Evolutionary conservation across 352 stramenopile species (phyloP).

Genomic region (Globisporangium recalcitrans): DNA sequence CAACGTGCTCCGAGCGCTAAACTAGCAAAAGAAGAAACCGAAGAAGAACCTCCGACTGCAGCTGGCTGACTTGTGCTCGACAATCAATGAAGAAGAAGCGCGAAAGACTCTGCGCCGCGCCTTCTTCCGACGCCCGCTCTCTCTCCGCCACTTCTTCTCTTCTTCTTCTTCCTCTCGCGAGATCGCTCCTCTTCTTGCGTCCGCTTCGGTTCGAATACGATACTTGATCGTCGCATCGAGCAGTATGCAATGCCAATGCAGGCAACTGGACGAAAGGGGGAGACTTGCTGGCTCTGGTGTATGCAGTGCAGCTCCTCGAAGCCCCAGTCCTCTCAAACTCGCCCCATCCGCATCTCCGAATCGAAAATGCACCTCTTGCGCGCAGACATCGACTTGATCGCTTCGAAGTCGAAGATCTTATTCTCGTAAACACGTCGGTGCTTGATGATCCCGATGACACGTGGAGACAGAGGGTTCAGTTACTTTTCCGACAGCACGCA

Average conservation of each 20-base stretch:
- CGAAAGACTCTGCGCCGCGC: not conserved
- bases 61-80: not conserved
- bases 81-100: not conserved
- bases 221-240: not conserved
- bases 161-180: not conserved
- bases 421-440: not conserved
- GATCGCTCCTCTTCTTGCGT: not conserved
- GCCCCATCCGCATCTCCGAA: not conserved
- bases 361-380: constrained; percentile 1
- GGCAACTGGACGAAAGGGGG: not conserved
- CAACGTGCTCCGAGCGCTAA: not conserved
- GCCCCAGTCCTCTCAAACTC: not conserved
- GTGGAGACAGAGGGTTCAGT: not conserved
- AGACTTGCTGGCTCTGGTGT: not conserved
- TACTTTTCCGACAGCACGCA: constrained; percentile 79
- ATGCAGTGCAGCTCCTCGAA: not conserved
- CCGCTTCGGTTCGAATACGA: not conserved
- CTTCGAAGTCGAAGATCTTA: constrained; percentile 1
- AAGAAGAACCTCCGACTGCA: not conserved
- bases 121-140: constrained; percentile 9
- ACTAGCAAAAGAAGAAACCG: not conserved
- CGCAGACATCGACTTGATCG: not conserved
- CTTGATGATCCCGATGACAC: not conserved
- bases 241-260: no score
- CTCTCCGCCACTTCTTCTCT: not conserved